Evolutionary conservation across 2,329 filamentous ascomycete genomes (phyloP).

Genomic region (Elsinoe perseae): DNA sequence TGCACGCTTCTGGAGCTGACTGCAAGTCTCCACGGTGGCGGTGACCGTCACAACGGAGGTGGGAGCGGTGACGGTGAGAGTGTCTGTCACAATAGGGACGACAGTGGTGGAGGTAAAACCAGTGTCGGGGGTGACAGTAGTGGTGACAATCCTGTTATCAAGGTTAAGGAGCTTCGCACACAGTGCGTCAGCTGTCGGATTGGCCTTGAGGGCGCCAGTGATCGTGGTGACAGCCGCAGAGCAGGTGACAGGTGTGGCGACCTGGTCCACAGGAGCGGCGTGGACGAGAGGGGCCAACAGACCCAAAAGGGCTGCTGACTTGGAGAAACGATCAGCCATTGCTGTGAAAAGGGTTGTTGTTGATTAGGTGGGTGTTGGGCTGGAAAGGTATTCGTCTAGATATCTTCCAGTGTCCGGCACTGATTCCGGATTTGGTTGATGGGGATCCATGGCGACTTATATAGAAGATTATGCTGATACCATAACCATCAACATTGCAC

Average conservation of each 20-base stretch:
- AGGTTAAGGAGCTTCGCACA: conserved; percentile 8
- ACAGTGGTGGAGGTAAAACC: conserved; percentile 12
- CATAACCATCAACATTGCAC: background rate
- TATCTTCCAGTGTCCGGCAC: conserved; percentile 13
- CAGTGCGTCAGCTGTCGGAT: conserved; percentile 13
- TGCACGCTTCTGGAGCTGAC: background rate
- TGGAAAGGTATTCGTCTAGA: conserved; percentile 14
- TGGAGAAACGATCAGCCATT: conserved; percentile 12
- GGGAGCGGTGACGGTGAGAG: conserved; percentile 2
- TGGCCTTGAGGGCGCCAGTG: conserved; percentile 6
- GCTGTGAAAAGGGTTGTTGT: background rate
- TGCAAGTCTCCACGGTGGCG: conserved; percentile 6
- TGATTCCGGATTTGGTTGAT: background rate
- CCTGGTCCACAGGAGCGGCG: conserved; percentile 8
- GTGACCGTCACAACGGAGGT: conserved; percentile 10
- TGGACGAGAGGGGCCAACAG: conserved; percentile 3
- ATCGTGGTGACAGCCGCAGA: background rate
- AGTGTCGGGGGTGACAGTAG: conserved; percentile 1
- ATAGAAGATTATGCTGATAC: background rate
- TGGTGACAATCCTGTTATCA: background rate
- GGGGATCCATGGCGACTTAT: background rate
- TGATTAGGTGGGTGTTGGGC: conserved; percentile 8
- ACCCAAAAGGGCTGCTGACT: conserved; percentile 7
- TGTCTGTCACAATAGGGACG: conserved; percentile 6
- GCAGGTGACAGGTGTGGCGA: background rate